Evolutionary conservation across 495 filamentous ascomycete species (phyloP).

Genomic region (Glutinoglossum americanum): DNA sequence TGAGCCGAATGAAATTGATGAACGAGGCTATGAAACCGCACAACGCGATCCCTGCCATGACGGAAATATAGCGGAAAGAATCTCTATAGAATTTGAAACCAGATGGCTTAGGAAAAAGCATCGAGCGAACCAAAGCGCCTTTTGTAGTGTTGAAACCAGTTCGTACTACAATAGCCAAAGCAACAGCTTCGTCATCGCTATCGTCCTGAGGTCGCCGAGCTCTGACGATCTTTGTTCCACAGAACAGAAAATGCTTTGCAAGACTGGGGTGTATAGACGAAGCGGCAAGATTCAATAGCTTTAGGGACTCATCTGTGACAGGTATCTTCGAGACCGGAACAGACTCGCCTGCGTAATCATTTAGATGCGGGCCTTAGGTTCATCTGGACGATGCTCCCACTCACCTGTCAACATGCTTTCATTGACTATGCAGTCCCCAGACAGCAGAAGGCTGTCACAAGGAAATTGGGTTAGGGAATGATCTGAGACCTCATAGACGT

Average conservation of each 20-base stretch:
- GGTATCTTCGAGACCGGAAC: conserved; percentile 89
- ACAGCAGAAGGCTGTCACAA: conserved; percentile 76
- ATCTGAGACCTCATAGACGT: conserved; percentile 94
- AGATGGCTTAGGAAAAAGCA: conserved; percentile 96
- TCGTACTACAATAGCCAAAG: conserved; percentile 72
- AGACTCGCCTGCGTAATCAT: conserved; percentile 49
- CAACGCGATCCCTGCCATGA: conserved; percentile 79
- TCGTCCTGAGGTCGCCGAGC: conserved; percentile 70
- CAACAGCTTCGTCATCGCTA: conserved; percentile 74
- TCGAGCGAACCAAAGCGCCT: conserved; percentile 84
- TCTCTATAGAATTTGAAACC: conserved; percentile 97
- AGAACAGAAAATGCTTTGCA: conserved; percentile 78
- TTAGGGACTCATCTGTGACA: conserved; percentile 60
- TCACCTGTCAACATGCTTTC: conserved; percentile 95
- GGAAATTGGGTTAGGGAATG: conserved; percentile 86
- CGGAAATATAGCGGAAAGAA: conserved; percentile 92
- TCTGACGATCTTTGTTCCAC: conserved; percentile 85
- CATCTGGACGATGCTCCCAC: conserved; percentile 5
- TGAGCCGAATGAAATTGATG: conserved; percentile 73
- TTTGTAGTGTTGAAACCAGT: conserved; percentile 97
- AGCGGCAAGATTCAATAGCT: conserved; percentile 47
- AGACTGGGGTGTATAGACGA: conserved; percentile 58
- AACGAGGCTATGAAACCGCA: conserved; percentile 81
- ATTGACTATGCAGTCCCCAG: conserved; percentile 95
- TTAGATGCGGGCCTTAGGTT: not conserved